Percentiles rank a stretch among this genome's conserved stretches.
Conservation (phyloP, 2,329 filamentous ascomycete species). For the Pyricularia sp. region DNA sequence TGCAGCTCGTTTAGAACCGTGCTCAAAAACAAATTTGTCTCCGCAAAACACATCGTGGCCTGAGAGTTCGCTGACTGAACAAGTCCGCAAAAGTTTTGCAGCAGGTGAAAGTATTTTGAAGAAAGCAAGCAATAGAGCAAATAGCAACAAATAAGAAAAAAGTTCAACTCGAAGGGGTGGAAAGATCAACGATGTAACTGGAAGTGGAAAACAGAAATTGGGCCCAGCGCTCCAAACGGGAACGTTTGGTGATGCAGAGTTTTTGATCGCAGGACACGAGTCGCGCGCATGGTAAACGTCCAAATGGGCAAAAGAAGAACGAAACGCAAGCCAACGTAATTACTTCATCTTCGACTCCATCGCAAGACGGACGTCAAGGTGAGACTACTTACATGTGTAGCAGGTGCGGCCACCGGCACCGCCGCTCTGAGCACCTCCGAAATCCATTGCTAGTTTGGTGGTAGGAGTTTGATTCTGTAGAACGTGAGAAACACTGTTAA, state of each 20-base stretch:
- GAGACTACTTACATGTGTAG: conserved; percentile 15
- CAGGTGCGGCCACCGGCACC: conserved; percentile 9
- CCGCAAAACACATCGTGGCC: not conserved
- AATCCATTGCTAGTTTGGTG: conserved; percentile 11
- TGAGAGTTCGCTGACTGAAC: not conserved
- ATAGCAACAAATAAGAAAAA: not conserved
- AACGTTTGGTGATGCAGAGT: not conserved
- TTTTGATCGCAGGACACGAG: not conserved
- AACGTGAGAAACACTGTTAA: not conserved
- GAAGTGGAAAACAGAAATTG: not conserved
- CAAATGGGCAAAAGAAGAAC: not conserved
- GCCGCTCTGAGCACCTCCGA: conserved; percentile 10
- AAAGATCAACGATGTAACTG: not conserved
- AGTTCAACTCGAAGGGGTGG: not conserved
- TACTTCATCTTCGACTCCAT: not conserved
- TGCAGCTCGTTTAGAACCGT: conserved; percentile 12
- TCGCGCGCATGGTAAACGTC: not conserved
- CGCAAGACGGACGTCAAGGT: not conserved
- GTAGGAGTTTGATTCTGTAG: not conserved
- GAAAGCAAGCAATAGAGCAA: not conserved
- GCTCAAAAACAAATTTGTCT: not conserved
- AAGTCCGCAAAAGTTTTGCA: not conserved
- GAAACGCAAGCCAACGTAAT: not conserved
- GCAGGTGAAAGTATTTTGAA: not conserved
- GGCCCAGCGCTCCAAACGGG: not conserved